A percentile compares a stretch with the other conserved stretches of the same genome.
phyloP scores from a whole-genome alignment of 768 basidiomycete species.

The Rhizopogon vesiculosus region DNA sequence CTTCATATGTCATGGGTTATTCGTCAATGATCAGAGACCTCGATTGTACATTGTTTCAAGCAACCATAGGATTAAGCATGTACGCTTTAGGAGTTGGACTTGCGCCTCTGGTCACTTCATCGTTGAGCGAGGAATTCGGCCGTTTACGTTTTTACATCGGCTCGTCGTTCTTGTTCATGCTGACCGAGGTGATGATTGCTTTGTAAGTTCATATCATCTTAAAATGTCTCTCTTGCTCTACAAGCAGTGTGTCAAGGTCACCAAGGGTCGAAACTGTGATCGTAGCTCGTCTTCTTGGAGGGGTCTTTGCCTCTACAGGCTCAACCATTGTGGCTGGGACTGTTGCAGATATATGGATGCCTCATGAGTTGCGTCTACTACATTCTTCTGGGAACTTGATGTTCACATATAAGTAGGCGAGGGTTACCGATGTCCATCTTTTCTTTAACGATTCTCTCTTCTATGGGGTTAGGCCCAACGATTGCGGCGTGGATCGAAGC shows the following conservation, averaged over 20 bases:
- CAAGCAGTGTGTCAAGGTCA: slow-evolving; percentile 18
- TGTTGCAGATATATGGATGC: slow-evolving; percentile 63
- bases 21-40: too few species aligned
- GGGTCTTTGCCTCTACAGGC: slow-evolving; percentile 63
- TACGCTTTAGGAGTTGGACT: slow-evolving; percentile 60
- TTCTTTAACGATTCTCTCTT: slow-evolving; percentile 52
- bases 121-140: slow-evolving; percentile 45
- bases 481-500: slow-evolving; percentile 64
- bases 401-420: slow-evolving; percentile 39
- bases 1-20: slow-evolving; percentile 6
- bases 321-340: slow-evolving; percentile 75
- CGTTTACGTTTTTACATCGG: slow-evolving; percentile 54
- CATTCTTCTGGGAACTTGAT: background rate
- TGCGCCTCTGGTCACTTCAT: slow-evolving; percentile 49
- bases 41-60: slow-evolving; percentile 26
- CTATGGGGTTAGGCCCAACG: slow-evolving; percentile 60
- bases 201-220: slow-evolving; percentile 12
- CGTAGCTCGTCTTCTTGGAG: slow-evolving; percentile 56
- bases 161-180: slow-evolving; percentile 42
- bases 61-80: slow-evolving; percentile 44
- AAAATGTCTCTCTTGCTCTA: too few species aligned
- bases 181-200: slow-evolving; percentile 7
- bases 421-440: slow-evolving; percentile 78
- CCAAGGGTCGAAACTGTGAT: slow-evolving; percentile 60
- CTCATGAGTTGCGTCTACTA: slow-evolving; percentile 44